Percentiles rank a stretch among this genome's conserved stretches.
phyloP scores from a whole-genome alignment of 2,329 filamentous ascomycete species.

The Capronia coronata region DNA sequence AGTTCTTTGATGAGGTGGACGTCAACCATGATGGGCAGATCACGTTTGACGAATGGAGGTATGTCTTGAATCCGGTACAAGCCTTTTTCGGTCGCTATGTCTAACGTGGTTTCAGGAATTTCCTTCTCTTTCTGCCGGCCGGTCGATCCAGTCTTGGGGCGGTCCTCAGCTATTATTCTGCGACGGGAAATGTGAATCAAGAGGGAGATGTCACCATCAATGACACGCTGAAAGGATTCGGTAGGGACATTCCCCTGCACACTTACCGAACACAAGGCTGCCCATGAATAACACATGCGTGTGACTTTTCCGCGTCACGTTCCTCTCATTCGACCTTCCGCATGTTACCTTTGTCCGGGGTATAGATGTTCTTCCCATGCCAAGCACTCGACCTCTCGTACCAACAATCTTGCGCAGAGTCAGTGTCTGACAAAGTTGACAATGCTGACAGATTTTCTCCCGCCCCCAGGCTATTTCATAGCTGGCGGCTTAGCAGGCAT shows the following conservation, averaged over 20 bases:
- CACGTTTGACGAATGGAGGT: slow-evolving; percentile 95
- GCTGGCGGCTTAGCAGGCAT: slow-evolving; percentile 92
- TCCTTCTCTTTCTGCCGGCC: slow-evolving; percentile 78
- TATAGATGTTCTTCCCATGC: neutral
- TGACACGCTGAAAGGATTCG: slow-evolving; percentile 85
- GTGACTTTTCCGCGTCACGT: neutral
- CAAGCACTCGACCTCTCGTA: neutral
- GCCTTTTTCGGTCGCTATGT: neutral
- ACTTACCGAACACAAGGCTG: neutral
- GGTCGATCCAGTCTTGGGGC: slow-evolving; percentile 66
- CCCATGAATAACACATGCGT: neutral
- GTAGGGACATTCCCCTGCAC: slow-evolving; percentile 51
- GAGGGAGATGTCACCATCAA: slow-evolving; percentile 94
- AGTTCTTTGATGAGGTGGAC: slow-evolving; percentile 87
- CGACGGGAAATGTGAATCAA: slow-evolving; percentile 78
- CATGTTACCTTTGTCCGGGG: neutral
- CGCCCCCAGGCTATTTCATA: slow-evolving; percentile 93
- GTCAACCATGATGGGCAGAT: slow-evolving; percentile 80
- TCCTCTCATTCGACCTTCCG: neutral
- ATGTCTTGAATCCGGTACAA: slow-evolving; percentile 37
- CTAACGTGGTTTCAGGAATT: slow-evolving; percentile 59
- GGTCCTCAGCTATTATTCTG: slow-evolving; percentile 84
- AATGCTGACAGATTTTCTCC: slow-evolving; percentile 62
- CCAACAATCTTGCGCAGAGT: neutral
- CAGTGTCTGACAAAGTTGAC: slow-evolving; percentile 18